Conservation (phyloP, 345 rosid species). For the Kandelia obovata region DNA sequence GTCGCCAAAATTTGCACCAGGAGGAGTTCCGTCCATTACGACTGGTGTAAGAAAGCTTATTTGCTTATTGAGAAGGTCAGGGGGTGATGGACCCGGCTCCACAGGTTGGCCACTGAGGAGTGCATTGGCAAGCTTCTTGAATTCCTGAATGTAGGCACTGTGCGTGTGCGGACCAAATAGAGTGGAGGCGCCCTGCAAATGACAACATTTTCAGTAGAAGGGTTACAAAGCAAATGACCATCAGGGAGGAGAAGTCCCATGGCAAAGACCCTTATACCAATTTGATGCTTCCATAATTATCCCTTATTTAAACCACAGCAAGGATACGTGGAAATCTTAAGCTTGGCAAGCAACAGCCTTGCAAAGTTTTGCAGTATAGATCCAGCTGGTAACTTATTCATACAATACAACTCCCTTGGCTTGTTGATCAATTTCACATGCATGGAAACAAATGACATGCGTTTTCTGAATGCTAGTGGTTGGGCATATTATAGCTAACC, state of each 20-base stretch:
- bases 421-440: background rate
- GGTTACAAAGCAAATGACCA: background rate
- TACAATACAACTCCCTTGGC: background rate
- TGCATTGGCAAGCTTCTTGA: conserved; percentile 69
- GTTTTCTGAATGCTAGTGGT: background rate
- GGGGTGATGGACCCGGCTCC: conserved; percentile 69
- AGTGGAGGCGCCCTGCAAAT: conserved; percentile 85
- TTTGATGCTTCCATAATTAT: background rate
- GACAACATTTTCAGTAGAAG: background rate
- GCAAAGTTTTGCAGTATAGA: background rate
- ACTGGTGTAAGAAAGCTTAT: conserved; percentile 85
- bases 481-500: no score
- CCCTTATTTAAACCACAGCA: background rate
- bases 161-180: conserved; percentile 89
- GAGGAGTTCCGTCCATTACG: conserved; percentile 72
- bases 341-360: background rate
- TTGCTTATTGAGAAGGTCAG: conserved; percentile 72
- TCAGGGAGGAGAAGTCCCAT: background rate
- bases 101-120: conserved; percentile 50
- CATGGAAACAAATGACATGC: background rate
- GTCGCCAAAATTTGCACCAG: conserved; percentile 74
- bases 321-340: background rate
- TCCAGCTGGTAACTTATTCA: background rate
- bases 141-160: conserved; percentile 86
- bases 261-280: background rate